Evolutionary conservation across 345 rosid genomes (phyloP).

Genomic region (Cochlearia excelsa): DNA sequence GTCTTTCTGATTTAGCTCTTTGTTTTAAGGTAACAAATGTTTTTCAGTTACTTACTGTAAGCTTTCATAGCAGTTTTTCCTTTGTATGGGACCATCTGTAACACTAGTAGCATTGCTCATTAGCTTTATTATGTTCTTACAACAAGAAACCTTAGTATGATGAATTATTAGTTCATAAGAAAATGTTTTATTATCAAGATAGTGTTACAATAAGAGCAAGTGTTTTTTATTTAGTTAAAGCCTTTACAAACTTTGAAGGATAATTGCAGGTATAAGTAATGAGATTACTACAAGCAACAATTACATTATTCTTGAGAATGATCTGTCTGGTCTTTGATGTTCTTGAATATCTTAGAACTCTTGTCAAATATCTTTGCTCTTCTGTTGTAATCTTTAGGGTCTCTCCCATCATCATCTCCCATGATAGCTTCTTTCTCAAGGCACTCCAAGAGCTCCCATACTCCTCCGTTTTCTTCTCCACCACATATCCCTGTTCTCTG

Average conservation of each 20-base stretch:
- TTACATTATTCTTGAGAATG: constrained; percentile 13
- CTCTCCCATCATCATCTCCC: constrained; percentile 74
- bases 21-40: constrained; percentile 12
- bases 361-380: constrained; percentile 79
- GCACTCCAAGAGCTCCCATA: constrained; percentile 31
- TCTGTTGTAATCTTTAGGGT: constrained; percentile 64
- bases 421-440: constrained; percentile 61
- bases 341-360: constrained; percentile 61
- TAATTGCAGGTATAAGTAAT: too few species aligned
- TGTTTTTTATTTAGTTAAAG: too few species aligned
- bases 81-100: constrained; percentile 23
- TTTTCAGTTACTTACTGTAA: constrained; percentile 15
- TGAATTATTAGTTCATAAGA: too few species aligned
- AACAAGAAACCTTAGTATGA: too few species aligned
- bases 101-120: constrained; percentile 32
- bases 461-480: constrained; percentile 40
- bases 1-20: constrained; percentile 23
- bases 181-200: too few species aligned
- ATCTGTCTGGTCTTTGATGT: constrained; percentile 45
- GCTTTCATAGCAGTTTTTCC: constrained; percentile 27
- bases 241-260: too few species aligned
- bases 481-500: constrained; percentile 42
- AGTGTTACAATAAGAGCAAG: too few species aligned
- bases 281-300: background rate
- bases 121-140: constrained; percentile 1